Base-by-base conservation (phyloP, 139 green algal species). In the Spirogloea muscicola region DNA sequence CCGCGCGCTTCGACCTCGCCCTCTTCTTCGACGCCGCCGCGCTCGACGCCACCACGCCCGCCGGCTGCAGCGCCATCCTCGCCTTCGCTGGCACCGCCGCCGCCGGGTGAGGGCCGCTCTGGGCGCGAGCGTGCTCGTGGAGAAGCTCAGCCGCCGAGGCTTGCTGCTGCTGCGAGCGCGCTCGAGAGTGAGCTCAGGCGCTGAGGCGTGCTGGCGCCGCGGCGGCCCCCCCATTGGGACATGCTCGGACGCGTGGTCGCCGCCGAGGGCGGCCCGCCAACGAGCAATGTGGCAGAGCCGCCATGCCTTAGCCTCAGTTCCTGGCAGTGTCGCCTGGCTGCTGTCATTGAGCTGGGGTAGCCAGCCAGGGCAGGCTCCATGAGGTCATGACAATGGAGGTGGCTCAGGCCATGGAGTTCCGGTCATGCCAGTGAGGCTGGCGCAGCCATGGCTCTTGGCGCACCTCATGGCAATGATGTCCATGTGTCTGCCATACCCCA, bases 31-130 rank as follows among this genome's bases (percentile, higher is more conserved):
- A 80, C 72, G 68, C 18, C 16, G 10, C 39, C 29, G 5, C 29
- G 36, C 18, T 80, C 5, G 69, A 62, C 2, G 27, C 25, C 6
- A 27, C 18, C 31, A 68, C n/a, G 21, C 39, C 77, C 64, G 49
- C n/a, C 16, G 72, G 72, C 18, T 80, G 72, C 62, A 57, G 48
- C 62, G 69, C 66, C 18, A 78, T 80, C n/a, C 25, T 74, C 33
- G 72, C 65, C 27, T 80, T 80, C 66, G 36, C 77, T 25, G 25
- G 25, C 21, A 80, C 68, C 34, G 36, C 65, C 13, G 62, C 77
- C 21, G 29, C 42, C 25, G 72, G 72, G 72, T 80, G 43, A 58
- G 63, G 77, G 60, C n/a, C n/a, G n/a, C n/a, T n/a, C n/a, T n/a
- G n/a, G n/a, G n/a, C n/a, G n/a, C n/a, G n/a, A n/a, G n/a, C n/a